Percentiles rank a stretch among this genome's conserved stretches.
Evolutionary conservation across 2,329 filamentous ascomycete genomes (phyloP).

Genomic region (Fusarium sp.): DNA sequence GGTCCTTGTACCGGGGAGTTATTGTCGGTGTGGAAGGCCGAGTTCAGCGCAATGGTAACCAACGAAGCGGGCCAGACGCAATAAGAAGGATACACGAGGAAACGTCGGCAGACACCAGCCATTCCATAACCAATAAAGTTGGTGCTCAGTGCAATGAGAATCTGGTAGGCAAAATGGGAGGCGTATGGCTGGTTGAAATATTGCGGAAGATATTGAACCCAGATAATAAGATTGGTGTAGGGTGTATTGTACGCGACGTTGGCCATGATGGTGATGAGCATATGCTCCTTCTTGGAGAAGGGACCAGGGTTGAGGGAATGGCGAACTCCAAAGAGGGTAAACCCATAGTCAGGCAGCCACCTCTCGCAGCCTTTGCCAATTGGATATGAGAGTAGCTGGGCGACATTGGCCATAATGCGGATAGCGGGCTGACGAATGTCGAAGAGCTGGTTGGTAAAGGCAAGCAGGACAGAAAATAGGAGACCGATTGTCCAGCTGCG

Average conservation of each 20-base stretch:
- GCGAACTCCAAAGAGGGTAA: slow-evolving; percentile 58
- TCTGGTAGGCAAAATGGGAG: slow-evolving; percentile 63
- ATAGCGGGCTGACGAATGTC: slow-evolving; percentile 67
- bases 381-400: slow-evolving; percentile 67
- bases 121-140: slow-evolving; percentile 70
- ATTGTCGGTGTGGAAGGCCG: slow-evolving; percentile 61
- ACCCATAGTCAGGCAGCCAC: slow-evolving; percentile 61
- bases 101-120: slow-evolving; percentile 64
- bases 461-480: slow-evolving; percentile 60
- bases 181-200: slow-evolving; percentile 67
- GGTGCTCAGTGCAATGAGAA: slow-evolving; percentile 65
- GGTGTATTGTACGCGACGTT: slow-evolving; percentile 66
- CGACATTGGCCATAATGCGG: slow-evolving; percentile 64
- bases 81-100: slow-evolving; percentile 66
- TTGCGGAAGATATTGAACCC: slow-evolving; percentile 62
- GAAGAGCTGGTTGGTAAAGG: slow-evolving; percentile 68
- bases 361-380: slow-evolving; percentile 63
- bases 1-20: slow-evolving; percentile 56
- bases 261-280: slow-evolving; percentile 71
- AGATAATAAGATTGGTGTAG: slow-evolving; percentile 67
- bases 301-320: slow-evolving; percentile 66
- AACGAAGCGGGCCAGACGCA: slow-evolving; percentile 69
- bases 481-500: slow-evolving; percentile 65
- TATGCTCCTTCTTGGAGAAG: slow-evolving; percentile 70
- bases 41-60: slow-evolving; percentile 65